phyloP scores from a whole-genome alignment of 257 asterid genomes.

The Avicennia marina region DNA sequence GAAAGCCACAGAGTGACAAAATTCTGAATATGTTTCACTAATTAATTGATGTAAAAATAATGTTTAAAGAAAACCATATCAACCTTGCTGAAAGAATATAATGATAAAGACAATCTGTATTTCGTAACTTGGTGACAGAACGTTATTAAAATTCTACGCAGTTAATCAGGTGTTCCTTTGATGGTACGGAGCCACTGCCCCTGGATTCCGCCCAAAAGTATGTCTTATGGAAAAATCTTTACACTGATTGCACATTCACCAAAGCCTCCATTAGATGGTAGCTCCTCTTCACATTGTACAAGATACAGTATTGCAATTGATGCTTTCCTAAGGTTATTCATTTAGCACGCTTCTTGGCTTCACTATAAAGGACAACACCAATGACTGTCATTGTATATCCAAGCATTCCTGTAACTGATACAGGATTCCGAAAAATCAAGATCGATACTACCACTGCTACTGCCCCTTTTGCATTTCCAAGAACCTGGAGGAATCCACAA shows the following conservation, averaged over 20 bases:
- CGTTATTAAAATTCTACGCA: slow-evolving; percentile 22
- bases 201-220: slow-evolving; percentile 29
- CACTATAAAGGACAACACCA: slow-evolving; percentile 68
- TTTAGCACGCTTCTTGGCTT: slow-evolving; percentile 61
- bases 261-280: slow-evolving; percentile 17
- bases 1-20: background rate
- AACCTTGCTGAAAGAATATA: too few species aligned
- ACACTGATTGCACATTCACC: slow-evolving; percentile 14
- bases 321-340: too few species aligned
- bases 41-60: slow-evolving; percentile 11
- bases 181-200: slow-evolving; percentile 33
- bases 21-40: slow-evolving; percentile 10
- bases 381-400: slow-evolving; percentile 54
- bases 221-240: slow-evolving; percentile 24
- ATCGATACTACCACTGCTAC: slow-evolving; percentile 70
- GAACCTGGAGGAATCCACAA: slow-evolving; percentile 40
- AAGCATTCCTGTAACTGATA: slow-evolving; percentile 63
- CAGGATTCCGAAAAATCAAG: slow-evolving; percentile 59
- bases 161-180: slow-evolving; percentile 19
- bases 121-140: slow-evolving; percentile 9
- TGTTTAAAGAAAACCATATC: slow-evolving; percentile 16
- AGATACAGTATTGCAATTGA: too few species aligned
- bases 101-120: too few species aligned
- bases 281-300: slow-evolving; percentile 20
- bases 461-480: slow-evolving; percentile 77